Evolutionary conservation across 1,284 basidiomycete genomes (phyloP).

Genomic region (Ustilago xerochloae): DNA sequence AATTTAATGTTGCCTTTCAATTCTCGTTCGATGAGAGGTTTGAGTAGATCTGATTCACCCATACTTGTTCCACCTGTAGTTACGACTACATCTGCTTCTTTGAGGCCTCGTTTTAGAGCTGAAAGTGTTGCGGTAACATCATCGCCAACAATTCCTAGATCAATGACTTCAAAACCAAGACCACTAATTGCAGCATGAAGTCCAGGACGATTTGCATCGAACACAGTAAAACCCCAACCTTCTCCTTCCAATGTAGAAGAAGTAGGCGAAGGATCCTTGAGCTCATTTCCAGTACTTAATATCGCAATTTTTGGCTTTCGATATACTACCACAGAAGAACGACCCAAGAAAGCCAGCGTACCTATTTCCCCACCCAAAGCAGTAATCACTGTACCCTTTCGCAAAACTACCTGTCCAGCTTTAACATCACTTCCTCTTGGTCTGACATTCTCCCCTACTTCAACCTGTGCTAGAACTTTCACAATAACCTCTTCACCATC

Average conservation of each 20-base stretch:
- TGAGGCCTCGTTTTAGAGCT: constrained; percentile 74
- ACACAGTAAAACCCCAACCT: constrained; percentile 55
- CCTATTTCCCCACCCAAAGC: constrained; percentile 85
- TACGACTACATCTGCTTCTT: constrained; percentile 78
- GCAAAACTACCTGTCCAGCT: constrained; percentile 77
- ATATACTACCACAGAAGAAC: constrained; percentile 75
- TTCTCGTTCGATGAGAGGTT: constrained; percentile 84
- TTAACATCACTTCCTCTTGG: constrained; percentile 79
- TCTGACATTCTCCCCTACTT: constrained; percentile 79
- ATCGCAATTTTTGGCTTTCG: constrained; percentile 81
- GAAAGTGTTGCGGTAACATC: constrained; percentile 75
- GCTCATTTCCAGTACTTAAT: constrained; percentile 85
- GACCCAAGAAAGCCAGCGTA: constrained; percentile 81
- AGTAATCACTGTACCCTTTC: constrained; percentile 75
- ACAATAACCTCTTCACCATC: constrained; percentile 77
- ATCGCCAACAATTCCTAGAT: constrained; percentile 83
- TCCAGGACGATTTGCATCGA: constrained; percentile 84
- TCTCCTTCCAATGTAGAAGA: neutral
- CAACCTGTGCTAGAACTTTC: constrained; percentile 76
- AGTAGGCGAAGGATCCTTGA: constrained; percentile 74
- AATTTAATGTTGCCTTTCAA: constrained; percentile 81
- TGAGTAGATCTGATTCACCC: constrained; percentile 85
- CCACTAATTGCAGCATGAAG: constrained; percentile 77
- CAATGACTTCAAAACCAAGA: constrained; percentile 80
- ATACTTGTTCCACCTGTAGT: constrained; percentile 90